Conservation (phyloP, 352 stramenopile species). For the Aphanomyces invadans region DNA sequence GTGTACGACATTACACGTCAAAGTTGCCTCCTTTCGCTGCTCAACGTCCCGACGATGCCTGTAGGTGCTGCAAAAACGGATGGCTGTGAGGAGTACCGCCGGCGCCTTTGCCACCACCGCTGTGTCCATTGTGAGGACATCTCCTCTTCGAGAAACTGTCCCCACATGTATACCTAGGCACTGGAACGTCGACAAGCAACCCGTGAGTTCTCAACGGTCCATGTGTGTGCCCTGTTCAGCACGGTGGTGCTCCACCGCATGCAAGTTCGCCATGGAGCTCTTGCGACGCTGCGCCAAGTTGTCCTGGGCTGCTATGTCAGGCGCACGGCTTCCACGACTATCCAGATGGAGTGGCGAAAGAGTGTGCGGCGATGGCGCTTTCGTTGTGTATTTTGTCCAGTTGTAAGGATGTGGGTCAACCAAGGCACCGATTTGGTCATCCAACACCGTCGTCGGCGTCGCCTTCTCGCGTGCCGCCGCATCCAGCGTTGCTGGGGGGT, state of each 20-base stretch:
- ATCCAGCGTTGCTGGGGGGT: background rate
- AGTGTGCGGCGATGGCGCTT: constrained; percentile 2
- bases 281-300: background rate
- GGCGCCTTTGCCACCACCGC: background rate
- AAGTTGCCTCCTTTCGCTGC: too few relatives aligned
- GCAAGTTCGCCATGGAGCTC: background rate
- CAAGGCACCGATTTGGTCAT: background rate
- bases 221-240: too few relatives aligned
- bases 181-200: background rate
- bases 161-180: background rate
- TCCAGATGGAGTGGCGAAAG: constrained; percentile 1
- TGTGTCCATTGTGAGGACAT: too few relatives aligned
- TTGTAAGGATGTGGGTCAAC: background rate
- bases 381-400: background rate
- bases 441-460: background rate
- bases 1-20: too few relatives aligned
- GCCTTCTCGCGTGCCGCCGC: background rate
- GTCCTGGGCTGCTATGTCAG: background rate
- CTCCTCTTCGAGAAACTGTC: background rate
- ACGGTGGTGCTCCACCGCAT: too few relatives aligned
- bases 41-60: background rate
- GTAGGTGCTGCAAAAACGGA: background rate
- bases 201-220: too few relatives aligned
- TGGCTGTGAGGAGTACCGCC: background rate
- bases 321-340: background rate